Percentiles rank a stretch among this genome's conserved stretches.
These are phyloP conservation scores for Spinacia oleracea DNA, from an alignment of 179 eudicot genomes.

Conservation along the genomic window DNA sequence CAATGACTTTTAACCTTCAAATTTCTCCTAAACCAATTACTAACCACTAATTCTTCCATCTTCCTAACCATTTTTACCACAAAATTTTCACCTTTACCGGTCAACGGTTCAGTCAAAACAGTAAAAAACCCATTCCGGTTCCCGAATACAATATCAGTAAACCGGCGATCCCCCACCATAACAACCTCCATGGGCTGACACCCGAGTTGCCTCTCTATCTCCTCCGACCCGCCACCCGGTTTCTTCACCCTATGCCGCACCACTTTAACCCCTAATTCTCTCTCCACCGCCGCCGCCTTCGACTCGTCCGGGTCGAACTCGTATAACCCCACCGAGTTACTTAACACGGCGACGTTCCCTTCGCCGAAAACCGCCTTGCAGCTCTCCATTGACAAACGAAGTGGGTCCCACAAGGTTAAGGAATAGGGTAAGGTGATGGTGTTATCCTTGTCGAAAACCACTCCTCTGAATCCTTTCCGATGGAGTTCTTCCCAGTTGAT, in stretches of 20 bases:
- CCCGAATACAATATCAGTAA: conserved; percentile 30
- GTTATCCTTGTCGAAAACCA: conserved; percentile 31
- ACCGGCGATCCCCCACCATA: conserved; percentile 33
- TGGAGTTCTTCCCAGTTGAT: conserved; percentile 29
- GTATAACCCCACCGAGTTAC: conserved; percentile 29
- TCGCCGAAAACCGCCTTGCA: conserved; percentile 26
- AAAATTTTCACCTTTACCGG: conserved; percentile 22
- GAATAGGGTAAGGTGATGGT: conserved; percentile 29
- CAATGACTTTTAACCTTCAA: conserved; percentile 19
- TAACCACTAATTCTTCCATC: conserved; percentile 25
- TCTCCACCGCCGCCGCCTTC: conserved; percentile 23
- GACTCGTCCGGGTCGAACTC: conserved; percentile 29
- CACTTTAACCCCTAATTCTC: conserved; percentile 21
- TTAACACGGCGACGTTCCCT: conserved; percentile 22
- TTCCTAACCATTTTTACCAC: conserved; percentile 23
- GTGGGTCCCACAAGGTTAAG: conserved; percentile 9
- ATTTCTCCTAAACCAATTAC: conserved; percentile 14
- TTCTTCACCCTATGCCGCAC: conserved; percentile 28
- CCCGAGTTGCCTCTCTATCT: conserved; percentile 20
- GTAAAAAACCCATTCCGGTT: conserved; percentile 26
- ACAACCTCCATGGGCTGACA: conserved; percentile 22
- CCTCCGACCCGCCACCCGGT: conserved; percentile 26
- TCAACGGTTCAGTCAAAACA: conserved; percentile 24
- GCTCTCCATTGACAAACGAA: conserved; percentile 17
- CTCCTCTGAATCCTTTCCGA: conserved; percentile 28